Conservation (phyloP, 2,329 filamentous ascomycete species). For the Didymosphaeria variabile region DNA sequence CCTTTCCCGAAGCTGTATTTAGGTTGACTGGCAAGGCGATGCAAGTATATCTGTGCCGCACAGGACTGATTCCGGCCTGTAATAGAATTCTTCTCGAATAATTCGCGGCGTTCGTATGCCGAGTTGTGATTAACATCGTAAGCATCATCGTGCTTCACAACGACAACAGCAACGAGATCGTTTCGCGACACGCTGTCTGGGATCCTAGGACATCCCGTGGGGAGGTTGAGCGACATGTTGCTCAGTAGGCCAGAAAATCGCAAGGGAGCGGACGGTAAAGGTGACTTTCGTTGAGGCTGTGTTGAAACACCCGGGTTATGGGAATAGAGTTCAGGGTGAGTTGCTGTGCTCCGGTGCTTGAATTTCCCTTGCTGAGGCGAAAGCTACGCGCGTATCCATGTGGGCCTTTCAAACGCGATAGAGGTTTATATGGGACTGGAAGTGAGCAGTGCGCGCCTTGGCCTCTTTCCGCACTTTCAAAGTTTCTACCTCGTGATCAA, state of each 20-base stretch:
- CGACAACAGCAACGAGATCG: conserved; percentile 24
- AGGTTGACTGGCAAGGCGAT: conserved; percentile 4
- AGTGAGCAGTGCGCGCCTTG: no score
- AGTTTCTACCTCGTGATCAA: not conserved
- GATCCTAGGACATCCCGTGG: conserved; percentile 19
- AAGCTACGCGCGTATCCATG: not conserved
- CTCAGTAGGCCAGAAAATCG: no score
- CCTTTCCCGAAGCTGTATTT: conserved; percentile 22
- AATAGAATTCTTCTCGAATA: not conserved
- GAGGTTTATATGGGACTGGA: not conserved
- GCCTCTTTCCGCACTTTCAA: not conserved
- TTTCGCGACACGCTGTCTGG: conserved; percentile 13
- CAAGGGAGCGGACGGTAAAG: no score
- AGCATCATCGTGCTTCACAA: conserved; percentile 21
- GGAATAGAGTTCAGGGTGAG: not conserved
- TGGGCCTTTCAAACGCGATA: no score
- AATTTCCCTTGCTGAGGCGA: not conserved
- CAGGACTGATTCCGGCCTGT: conserved; percentile 6
- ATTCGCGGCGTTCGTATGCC: conserved; percentile 6
- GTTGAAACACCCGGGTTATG: not conserved
- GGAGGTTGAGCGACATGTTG: not conserved
- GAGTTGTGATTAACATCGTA: conserved; percentile 16
- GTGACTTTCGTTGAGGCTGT: not conserved
- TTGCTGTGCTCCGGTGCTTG: not conserved
- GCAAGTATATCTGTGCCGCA: conserved; percentile 20